Conservation (phyloP, 2,329 filamentous ascomycete genomes). For the Celoporthe dispersa region DNA sequence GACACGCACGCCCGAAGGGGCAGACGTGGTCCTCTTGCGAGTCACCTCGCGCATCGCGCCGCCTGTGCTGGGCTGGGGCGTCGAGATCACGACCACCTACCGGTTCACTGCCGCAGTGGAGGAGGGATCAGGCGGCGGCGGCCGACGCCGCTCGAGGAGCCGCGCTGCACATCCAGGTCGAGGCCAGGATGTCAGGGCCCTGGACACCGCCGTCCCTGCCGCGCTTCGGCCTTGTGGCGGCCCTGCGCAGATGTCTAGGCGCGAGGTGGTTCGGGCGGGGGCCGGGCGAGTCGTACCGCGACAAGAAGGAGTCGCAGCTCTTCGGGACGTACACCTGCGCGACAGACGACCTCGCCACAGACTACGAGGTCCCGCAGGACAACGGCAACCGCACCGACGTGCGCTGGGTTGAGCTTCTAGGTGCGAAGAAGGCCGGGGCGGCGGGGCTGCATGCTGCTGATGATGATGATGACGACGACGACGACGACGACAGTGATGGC, state of each 20-base stretch:
- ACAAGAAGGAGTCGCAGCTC: slow-evolving; percentile 65
- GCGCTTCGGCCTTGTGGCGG: slow-evolving; percentile 63
- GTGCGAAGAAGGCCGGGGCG: slow-evolving; percentile 21
- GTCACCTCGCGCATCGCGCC: slow-evolving; percentile 63
- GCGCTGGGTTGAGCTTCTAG: slow-evolving; percentile 58
- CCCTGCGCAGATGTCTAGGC: slow-evolving; percentile 42
- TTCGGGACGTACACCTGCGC: slow-evolving; percentile 56
- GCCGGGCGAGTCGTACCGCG: slow-evolving; percentile 67
- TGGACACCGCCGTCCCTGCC: slow-evolving; percentile 62
- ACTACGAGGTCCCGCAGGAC: slow-evolving; percentile 73
- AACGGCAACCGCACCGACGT: slow-evolving; percentile 67
- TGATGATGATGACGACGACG: neutral
- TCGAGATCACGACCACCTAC: slow-evolving; percentile 57
- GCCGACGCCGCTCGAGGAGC: neutral
- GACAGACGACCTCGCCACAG: slow-evolving; percentile 58
- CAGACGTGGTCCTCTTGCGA: slow-evolving; percentile 45
- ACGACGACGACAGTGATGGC: neutral
- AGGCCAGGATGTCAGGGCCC: slow-evolving; percentile 50
- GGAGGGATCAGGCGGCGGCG: neutral
- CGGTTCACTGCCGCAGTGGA: slow-evolving; percentile 47
- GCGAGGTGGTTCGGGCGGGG: slow-evolving; percentile 71
- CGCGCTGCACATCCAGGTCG: slow-evolving; percentile 54
- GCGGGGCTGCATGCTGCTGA: neutral
- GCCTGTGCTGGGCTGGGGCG: slow-evolving; percentile 65
- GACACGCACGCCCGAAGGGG: slow-evolving; percentile 39